A percentile compares a stretch with the other conserved stretches of the same genome.
Evolutionary conservation across 1,139 yeast species (phyloP).

Genomic region (Suhomyces coccinellae): DNA sequence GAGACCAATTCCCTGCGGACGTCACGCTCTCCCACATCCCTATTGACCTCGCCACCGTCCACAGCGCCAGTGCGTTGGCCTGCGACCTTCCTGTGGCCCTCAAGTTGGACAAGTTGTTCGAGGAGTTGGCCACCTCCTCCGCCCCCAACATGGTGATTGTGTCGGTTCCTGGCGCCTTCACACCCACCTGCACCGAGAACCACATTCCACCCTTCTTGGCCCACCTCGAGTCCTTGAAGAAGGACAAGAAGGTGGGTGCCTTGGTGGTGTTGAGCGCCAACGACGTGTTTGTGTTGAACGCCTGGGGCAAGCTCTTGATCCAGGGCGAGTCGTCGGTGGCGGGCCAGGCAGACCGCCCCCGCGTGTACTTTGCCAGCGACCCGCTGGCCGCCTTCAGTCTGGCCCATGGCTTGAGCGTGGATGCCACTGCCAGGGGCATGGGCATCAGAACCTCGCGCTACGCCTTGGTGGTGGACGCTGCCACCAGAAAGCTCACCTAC

Average conservation of each 20-base stretch:
- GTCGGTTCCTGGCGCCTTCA: constrained; percentile 34
- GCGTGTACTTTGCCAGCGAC: constrained; percentile 29
- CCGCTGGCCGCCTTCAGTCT: constrained; percentile 26
- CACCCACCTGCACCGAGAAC: constrained; percentile 34
- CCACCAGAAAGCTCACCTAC: constrained; percentile 19
- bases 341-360: constrained; percentile 17
- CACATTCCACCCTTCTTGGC: constrained; percentile 31
- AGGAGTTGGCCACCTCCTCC: constrained; percentile 16
- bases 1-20: constrained; percentile 25
- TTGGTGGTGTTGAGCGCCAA: constrained; percentile 28
- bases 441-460: constrained; percentile 72
- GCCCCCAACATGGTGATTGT: constrained; percentile 24
- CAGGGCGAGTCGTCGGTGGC: constrained; percentile 15
- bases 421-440: constrained; percentile 43
- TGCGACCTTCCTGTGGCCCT: constrained; percentile 27
- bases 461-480: constrained; percentile 60
- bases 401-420: constrained; percentile 23
- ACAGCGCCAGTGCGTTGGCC: constrained; percentile 22
- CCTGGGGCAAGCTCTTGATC: constrained; percentile 34
- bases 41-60: constrained; percentile 21
- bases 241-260: constrained; percentile 22
- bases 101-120: constrained; percentile 25
- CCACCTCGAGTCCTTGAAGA: constrained; percentile 22
- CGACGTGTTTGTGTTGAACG: constrained; percentile 32
- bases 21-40: constrained; percentile 29